These are phyloP conservation scores for Porogramme epimiltina DNA, from an alignment of 1,284 basidiomycete species.

Conservation along the genomic window DNA sequence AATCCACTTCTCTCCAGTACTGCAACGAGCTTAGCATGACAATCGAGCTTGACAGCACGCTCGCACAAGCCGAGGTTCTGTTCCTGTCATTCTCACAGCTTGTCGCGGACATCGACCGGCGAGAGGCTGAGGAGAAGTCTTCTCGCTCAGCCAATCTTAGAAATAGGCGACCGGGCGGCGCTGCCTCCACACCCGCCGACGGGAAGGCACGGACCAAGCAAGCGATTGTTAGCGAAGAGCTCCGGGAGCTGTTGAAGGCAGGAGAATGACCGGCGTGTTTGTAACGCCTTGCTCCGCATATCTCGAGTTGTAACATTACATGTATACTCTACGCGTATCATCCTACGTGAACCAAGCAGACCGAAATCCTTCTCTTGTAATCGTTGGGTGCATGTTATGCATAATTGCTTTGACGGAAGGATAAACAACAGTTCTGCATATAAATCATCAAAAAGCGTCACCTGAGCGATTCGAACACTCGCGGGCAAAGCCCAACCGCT, in stretches of 20 bases:
- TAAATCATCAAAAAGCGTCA: constrained; percentile 77
- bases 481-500: constrained; percentile 85
- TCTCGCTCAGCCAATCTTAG: constrained; percentile 6
- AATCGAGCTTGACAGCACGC: constrained; percentile 89
- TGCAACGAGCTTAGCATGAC: constrained; percentile 94
- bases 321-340: no score
- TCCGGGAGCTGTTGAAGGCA: constrained; percentile 19
- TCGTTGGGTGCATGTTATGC: no score
- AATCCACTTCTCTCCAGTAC: constrained; percentile 52
- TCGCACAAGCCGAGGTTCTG: constrained; percentile 92
- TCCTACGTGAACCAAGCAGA: no score
- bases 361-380: no score
- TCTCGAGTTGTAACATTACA: constrained; percentile 16
- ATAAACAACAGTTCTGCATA: no score
- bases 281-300: constrained; percentile 7
- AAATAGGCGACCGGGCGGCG: constrained; percentile 10
- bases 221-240: constrained; percentile 16
- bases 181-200: not conserved
- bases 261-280: constrained; percentile 12
- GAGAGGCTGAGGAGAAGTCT: constrained; percentile 53
- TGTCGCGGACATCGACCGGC: constrained; percentile 86
- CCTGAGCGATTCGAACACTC: constrained; percentile 88
- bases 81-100: constrained; percentile 85
- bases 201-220: constrained; percentile 5
- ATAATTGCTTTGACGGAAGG: no score